These are phyloP conservation scores for Myotisia sp. DNA, from an alignment of 2,329 filamentous ascomycete species.

Conservation along the genomic window DNA sequence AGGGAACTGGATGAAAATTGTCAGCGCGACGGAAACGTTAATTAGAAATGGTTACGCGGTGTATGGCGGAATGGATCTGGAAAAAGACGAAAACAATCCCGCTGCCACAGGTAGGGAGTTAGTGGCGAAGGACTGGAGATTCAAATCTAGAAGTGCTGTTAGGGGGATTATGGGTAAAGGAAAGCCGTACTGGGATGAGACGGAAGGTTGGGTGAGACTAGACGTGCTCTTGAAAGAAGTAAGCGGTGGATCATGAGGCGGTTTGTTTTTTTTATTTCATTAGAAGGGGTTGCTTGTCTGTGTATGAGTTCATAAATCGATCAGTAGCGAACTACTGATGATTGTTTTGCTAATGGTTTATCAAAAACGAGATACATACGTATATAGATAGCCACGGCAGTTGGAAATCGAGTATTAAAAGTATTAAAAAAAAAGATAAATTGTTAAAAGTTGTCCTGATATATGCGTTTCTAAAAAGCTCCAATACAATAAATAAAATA, in stretches of 20 bases:
- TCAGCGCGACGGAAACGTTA: conserved; percentile 64
- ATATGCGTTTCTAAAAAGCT: no score
- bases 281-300: no score
- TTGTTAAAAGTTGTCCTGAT: no score
- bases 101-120: conserved; percentile 38
- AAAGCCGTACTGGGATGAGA: conserved; percentile 71
- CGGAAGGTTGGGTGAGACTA: conserved; percentile 25
- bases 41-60: conserved; percentile 66
- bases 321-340: no score
- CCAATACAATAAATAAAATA: background rate
- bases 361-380: no score
- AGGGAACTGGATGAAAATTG: conserved; percentile 56
- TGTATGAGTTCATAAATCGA: no score
- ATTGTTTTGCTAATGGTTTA: no score
- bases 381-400: no score
- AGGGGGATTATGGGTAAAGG: conserved; percentile 70
- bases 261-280: no score
- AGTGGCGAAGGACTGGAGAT: conserved; percentile 70
- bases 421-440: no score
- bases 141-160: conserved; percentile 74
- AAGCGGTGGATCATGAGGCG: no score
- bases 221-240: conserved; percentile 28
- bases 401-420: no score
- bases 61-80: conserved; percentile 48
- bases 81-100: conserved; percentile 25